Evolutionary conservation across 163 green algal genomes (phyloP).

Genomic region (Scenedesmus sp.): DNA sequence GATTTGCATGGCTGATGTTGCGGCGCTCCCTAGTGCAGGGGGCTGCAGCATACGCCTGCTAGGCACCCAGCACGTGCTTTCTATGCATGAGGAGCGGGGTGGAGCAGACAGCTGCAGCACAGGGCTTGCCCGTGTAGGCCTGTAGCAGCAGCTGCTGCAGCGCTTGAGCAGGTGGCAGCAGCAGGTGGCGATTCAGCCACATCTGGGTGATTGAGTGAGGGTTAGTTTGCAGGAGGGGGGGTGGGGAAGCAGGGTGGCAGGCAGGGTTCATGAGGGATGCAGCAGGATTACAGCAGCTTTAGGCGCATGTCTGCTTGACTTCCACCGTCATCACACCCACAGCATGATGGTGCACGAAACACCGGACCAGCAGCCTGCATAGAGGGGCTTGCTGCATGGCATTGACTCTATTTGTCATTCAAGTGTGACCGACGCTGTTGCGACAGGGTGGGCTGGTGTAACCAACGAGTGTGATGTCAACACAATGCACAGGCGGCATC

Average conservation of each 20-base stretch:
- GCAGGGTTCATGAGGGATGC: neutral
- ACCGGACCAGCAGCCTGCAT: constrained; percentile 3
- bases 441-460: neutral
- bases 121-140: neutral
- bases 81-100: neutral
- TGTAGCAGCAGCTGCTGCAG: neutral
- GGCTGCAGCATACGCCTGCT: neutral
- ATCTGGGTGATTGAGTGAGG: neutral
- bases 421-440: neutral
- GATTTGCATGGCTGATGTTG: neutral
- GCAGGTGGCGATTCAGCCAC: neutral
- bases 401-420: neutral
- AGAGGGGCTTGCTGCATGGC: neutral
- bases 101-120: neutral
- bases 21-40: neutral
- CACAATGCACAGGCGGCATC: neutral
- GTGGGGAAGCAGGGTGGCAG: neutral
- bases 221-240: neutral
- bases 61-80: neutral
- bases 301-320: neutral
- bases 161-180: neutral
- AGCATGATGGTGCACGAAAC: constrained; percentile 5
- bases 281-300: neutral
- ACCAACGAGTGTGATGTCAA: neutral
- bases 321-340: neutral